These are phyloP conservation scores for Camelina sativa DNA, from an alignment of 345 rosid species.

Conservation along the genomic window DNA sequence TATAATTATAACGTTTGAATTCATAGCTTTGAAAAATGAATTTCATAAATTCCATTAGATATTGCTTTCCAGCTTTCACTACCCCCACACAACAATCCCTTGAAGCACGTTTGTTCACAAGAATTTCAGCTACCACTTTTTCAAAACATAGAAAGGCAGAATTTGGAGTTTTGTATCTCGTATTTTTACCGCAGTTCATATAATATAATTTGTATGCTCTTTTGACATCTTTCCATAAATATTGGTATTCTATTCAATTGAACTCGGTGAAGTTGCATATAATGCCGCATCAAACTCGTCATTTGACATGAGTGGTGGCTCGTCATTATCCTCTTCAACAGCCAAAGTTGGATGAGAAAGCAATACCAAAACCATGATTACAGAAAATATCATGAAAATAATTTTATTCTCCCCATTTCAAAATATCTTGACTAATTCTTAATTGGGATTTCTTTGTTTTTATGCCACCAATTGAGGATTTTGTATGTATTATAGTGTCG, in stretches of 20 bases:
- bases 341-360: conserved; percentile 13
- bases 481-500: neutral
- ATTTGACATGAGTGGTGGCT: neutral
- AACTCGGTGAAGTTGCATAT: neutral
- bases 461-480: neutral
- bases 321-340: neutral
- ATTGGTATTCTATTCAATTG: neutral
- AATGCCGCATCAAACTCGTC: neutral
- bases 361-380: conserved; percentile 11
- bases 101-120: neutral
- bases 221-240: neutral
- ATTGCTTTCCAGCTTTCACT: conserved; percentile 21
- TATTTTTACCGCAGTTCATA: no score
- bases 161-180: no score
- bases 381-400: neutral
- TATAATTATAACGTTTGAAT: neutral
- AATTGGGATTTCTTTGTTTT: neutral
- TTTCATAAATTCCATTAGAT: neutral
- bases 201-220: neutral
- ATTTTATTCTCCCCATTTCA: conserved; percentile 28
- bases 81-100: conserved; percentile 11
- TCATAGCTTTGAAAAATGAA: neutral
- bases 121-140: neutral
- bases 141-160: neutral
- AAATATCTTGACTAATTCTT: no score